Conservation (phyloP, 805 yeast genomes). For the Metschnikowia similis region DNA sequence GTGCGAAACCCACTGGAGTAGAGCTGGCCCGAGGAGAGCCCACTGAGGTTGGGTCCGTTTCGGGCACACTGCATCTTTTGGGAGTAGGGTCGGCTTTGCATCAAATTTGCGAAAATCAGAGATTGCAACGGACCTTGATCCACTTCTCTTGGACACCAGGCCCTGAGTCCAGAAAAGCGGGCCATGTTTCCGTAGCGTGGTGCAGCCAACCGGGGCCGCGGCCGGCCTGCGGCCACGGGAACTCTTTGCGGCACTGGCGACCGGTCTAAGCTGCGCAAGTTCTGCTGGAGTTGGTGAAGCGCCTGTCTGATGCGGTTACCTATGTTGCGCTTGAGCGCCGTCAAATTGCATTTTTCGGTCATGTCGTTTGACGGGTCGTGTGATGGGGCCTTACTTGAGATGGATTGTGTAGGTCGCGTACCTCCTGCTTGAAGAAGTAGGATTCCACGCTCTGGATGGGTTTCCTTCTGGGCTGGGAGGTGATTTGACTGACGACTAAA, state of each 20-base stretch:
- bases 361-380: neutral
- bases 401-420: too few relatives aligned
- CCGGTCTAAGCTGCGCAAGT: slow-evolving; percentile 21
- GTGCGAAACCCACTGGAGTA: neutral
- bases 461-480: too few relatives aligned
- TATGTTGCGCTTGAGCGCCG: slow-evolving; percentile 40
- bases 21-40: neutral
- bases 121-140: too few relatives aligned
- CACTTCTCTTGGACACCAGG: neutral
- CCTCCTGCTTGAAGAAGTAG: too few relatives aligned
- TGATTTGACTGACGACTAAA: too few relatives aligned
- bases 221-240: slow-evolving; percentile 32
- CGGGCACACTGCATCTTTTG: neutral
- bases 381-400: too few relatives aligned
- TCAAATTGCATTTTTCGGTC: slow-evolving; percentile 34
- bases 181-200: neutral
- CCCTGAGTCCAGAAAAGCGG: neutral
- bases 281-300: slow-evolving; percentile 43
- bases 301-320: slow-evolving; percentile 45
- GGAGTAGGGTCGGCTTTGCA: neutral
- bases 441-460: too few relatives aligned
- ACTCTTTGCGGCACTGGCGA: slow-evolving; percentile 26
- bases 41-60: neutral
- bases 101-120: too few relatives aligned
- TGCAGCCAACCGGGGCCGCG: slow-evolving; percentile 1